Conservation (phyloP, 2,329 filamentous ascomycete genomes). For the Pseudomassariella vexata region DNA sequence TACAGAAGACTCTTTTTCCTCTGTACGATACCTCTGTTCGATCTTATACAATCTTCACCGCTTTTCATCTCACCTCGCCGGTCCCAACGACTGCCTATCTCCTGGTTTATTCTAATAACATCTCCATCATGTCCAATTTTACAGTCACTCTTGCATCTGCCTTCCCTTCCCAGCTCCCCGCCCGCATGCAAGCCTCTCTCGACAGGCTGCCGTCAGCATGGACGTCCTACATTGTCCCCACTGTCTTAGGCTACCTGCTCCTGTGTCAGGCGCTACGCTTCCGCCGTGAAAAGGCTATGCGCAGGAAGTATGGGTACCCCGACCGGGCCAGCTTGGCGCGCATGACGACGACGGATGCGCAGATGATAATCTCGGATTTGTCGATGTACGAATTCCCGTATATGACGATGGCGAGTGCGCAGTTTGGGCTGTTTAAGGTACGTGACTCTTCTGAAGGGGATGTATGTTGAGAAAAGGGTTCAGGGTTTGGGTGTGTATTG, state of each 20-base stretch:
- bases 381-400: conserved; percentile 19
- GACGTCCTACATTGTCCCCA: conserved; percentile 12
- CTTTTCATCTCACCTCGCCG: too few species aligned
- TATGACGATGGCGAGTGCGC: conserved; percentile 16
- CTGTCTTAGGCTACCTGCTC: conserved; percentile 14
- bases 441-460: conserved; percentile 1
- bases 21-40: too few species aligned
- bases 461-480: too few species aligned
- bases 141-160: too few species aligned
- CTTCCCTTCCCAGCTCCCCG: too few species aligned
- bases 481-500: neutral
- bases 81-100: too few species aligned
- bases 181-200: too few species aligned
- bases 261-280: conserved; percentile 22
- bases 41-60: too few species aligned
- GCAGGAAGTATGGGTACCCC: conserved; percentile 16
- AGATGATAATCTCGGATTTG: conserved; percentile 20
- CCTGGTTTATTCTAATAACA: too few species aligned
- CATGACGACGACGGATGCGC: conserved; percentile 25
- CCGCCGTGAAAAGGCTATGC: conserved; percentile 19
- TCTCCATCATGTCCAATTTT: too few species aligned
- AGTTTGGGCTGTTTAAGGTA: conserved; percentile 27
- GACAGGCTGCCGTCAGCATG: too few species aligned
- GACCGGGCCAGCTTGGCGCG: conserved; percentile 16
- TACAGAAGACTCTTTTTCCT: too few species aligned